Percentiles rank a stretch among this genome's conserved stretches.
Conservation (phyloP, 2,329 filamentous ascomycete species). For the Colletotrichum phormii region DNA sequence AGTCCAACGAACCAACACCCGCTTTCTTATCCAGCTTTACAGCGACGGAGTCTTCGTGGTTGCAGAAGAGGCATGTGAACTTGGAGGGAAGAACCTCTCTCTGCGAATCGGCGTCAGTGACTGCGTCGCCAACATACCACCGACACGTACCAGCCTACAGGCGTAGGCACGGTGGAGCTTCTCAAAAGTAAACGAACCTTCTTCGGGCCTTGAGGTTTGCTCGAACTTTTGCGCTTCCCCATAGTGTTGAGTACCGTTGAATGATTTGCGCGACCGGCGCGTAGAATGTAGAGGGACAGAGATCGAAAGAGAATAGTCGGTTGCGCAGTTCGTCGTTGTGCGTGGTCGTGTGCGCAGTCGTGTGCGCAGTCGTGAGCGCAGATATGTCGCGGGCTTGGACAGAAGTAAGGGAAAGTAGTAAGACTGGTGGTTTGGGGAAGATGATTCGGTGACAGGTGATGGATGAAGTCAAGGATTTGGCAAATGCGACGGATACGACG, state of each 20-base stretch:
- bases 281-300: not conserved
- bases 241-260: constrained; percentile 50
- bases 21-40: constrained; percentile 96
- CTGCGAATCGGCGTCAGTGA: constrained; percentile 50
- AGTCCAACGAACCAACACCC: constrained; percentile 85
- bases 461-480: not conserved
- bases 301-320: not conserved
- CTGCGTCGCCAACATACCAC: not conserved
- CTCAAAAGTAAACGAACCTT: constrained; percentile 68
- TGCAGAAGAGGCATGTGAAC: constrained; percentile 99
- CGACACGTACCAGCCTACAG: not conserved
- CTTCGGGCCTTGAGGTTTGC: constrained; percentile 84
- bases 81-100: constrained; percentile 79
- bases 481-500: not conserved
- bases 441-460: not conserved
- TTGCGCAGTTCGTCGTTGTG: not conserved
- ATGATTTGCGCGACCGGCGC: constrained; percentile 9
- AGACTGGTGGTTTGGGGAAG: not conserved
- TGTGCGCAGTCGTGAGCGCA: not conserved
- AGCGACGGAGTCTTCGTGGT: constrained; percentile 91
- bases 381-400: not conserved
- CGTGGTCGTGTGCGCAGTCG: not conserved
- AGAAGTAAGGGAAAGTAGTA: not conserved
- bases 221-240: constrained; percentile 94
- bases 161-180: not conserved